phyloP scores from a whole-genome alignment of 768 basidiomycete genomes.

The Gelatoporia subvermispora region DNA sequence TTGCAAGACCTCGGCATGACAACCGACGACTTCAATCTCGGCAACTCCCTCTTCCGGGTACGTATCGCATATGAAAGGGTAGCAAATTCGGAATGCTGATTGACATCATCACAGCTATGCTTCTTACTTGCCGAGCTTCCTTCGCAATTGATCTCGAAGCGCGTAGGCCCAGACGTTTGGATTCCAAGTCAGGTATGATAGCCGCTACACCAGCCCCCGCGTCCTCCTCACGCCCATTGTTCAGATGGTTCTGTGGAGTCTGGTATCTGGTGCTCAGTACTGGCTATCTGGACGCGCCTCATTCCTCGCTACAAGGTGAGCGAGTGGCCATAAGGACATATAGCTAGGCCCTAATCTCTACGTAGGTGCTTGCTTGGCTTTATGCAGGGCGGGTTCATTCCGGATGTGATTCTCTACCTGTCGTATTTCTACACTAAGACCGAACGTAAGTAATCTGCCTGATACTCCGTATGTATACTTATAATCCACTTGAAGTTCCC shows the following conservation, averaged over 20 bases:
- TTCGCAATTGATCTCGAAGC: slow-evolving; percentile 63
- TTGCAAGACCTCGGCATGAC: slow-evolving; percentile 55
- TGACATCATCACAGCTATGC: slow-evolving; percentile 11
- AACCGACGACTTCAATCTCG: slow-evolving; percentile 60
- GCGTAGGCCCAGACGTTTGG: slow-evolving; percentile 65
- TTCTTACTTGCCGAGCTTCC: slow-evolving; percentile 49
- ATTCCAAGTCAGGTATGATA: slow-evolving; percentile 52
- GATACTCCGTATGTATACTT: not conserved
- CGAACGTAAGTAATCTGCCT: slow-evolving; percentile 37
- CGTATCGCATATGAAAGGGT: slow-evolving; percentile 14
- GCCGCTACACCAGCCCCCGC: not conserved
- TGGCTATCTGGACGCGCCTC: slow-evolving; percentile 49
- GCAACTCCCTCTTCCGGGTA: slow-evolving; percentile 53
- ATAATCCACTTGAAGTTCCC: slow-evolving; percentile 35
- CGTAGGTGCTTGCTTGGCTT: slow-evolving; percentile 50
- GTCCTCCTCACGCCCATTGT: not conserved
- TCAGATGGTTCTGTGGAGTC: slow-evolving; percentile 55
- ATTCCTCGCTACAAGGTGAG: slow-evolving; percentile 50
- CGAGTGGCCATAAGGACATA: not conserved
- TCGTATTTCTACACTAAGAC: slow-evolving; percentile 60
- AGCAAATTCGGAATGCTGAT: not conserved
- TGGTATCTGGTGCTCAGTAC: slow-evolving; percentile 52
- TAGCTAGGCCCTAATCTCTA: not conserved
- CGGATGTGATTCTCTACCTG: slow-evolving; percentile 60
- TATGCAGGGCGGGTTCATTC: slow-evolving; percentile 61